Base-by-base conservation (phyloP, 768 basidiomycete genomes). In the Amanita polypyramis region DNA sequence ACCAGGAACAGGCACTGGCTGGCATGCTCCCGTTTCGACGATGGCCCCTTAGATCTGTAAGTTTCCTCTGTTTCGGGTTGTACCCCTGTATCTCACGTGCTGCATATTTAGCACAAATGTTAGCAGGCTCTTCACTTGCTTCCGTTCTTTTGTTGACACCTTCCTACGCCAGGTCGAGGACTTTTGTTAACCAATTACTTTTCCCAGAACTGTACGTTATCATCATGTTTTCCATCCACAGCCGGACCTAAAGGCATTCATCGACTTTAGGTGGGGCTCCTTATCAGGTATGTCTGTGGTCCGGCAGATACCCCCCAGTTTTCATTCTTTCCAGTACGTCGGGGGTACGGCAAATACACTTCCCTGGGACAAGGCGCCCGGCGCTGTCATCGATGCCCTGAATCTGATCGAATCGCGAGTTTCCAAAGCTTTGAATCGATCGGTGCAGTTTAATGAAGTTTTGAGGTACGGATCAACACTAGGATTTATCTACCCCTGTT, bases 121-220 rank as follows among this genome's bases (percentile, higher is more conserved):
- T 46, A 56, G 47, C 33, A 41, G 36, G 14, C 20, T 35, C 27
- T 30, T 17, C 4, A 25, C n/a, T n/a, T 12, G 11, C 34, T 49
- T 12, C 20, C 35, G 15, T 35, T 20, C 19, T 14, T 36, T 45
- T 38, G 10, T 33, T 27, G 34, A 50, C 37, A 34, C 47, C 35
- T 52, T 45, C 49, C 52, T 48, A 19, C 17, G 40, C 10, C 48
- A 89, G 86, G 77, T 55, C 77, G 85, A 35, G 87, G 87, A 5
- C 60, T 70, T 3, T 62, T 89, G 3, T 64, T 90, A 42, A 82
- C 87, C 4, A 83, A 85, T 56, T 90, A 90, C 56, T 90, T 90
- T 56, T 89, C 87, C 11, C 87, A 90, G 54, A 90, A 90, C 50
- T 77, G 87, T 86, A 58, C 58, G 79, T 63, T n/a, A 8, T 14